Evolutionary conservation across 768 basidiomycete genomes (phyloP).

Genomic region (Boletales sp.): DNA sequence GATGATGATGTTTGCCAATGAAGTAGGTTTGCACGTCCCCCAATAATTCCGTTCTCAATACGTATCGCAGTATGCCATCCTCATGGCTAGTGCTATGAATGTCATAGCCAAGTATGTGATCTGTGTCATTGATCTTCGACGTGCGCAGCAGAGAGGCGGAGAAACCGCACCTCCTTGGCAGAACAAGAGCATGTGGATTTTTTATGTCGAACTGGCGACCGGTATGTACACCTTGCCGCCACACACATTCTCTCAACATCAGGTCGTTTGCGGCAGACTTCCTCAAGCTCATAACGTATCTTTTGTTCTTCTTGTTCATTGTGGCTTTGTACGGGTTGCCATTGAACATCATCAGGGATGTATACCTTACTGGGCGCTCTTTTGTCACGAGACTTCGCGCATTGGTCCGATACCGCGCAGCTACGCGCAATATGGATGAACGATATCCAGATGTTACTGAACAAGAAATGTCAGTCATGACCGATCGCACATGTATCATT

Average conservation of each 20-base stretch:
- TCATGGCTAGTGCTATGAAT: constrained; percentile 77
- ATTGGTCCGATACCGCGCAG: constrained; percentile 87
- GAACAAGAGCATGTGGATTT: constrained; percentile 95
- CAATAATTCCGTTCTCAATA: constrained; percentile 8
- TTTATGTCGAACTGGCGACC: constrained; percentile 89
- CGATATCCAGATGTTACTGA: constrained; percentile 90
- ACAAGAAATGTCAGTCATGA: constrained; percentile 76
- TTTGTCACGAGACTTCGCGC: constrained; percentile 87
- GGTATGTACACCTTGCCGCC: constrained; percentile 47
- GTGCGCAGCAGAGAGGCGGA: constrained; percentile 73
- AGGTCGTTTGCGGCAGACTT: constrained; percentile 60
- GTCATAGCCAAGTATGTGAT: constrained; percentile 80
- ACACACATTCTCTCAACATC: constrained; percentile 3
- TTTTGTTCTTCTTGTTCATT: constrained; percentile 91
- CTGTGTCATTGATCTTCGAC: constrained; percentile 75
- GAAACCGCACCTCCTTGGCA: constrained; percentile 93
- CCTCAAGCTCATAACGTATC: constrained; percentile 87
- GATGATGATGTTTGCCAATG: constrained; percentile 93
- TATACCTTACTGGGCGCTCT: constrained; percentile 92
- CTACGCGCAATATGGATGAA: constrained; percentile 95
- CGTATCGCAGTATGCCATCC: constrained; percentile 71
- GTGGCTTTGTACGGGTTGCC: constrained; percentile 94
- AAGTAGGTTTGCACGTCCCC: constrained; percentile 48
- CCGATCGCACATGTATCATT: constrained; percentile 94
- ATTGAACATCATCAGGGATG: constrained; percentile 94